Evolutionary conservation across 352 stramenopile genomes (phyloP).

Genomic region (Phytophthora meadii): DNA sequence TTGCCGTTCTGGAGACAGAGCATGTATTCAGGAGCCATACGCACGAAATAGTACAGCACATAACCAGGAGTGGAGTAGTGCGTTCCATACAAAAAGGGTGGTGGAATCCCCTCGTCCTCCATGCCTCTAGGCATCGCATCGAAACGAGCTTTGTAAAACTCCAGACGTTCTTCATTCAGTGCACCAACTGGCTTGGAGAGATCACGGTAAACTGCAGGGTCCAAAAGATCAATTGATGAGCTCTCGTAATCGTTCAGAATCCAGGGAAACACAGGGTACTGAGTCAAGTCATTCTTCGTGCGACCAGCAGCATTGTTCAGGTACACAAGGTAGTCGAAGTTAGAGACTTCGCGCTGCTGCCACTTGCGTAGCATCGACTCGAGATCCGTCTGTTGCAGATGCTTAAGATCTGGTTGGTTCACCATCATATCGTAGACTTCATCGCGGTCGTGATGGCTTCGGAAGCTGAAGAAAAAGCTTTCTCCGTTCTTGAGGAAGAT

Average conservation of each 20-base stretch:
- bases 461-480: constrained; percentile 87
- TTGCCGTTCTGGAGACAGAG: constrained; percentile 97
- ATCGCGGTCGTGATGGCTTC: constrained; percentile 73
- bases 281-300: constrained; percentile 91
- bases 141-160: constrained; percentile 90
- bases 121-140: constrained; percentile 91
- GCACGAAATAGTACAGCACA: constrained; percentile 98
- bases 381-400: constrained; percentile 66
- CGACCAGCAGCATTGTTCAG: constrained; percentile 90
- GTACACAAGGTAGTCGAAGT: constrained; percentile 93
- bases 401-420: constrained; percentile 69
- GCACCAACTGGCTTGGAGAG: constrained; percentile 96
- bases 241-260: constrained; percentile 92
- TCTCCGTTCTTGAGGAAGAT: constrained; percentile 78
- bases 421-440: constrained; percentile 90
- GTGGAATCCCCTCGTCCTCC: constrained; percentile 82
- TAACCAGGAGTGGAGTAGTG: constrained; percentile 94
- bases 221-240: constrained; percentile 81
- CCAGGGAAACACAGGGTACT: constrained; percentile 99
- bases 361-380: constrained; percentile 86
- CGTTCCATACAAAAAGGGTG: constrained; percentile 98
- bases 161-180: constrained; percentile 89
- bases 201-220: constrained; percentile 92
- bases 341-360: constrained; percentile 92
- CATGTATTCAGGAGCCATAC: constrained; percentile 97